phyloP scores from a whole-genome alignment of 441 rosid genomes.

The Erodium moschatum region DNA sequence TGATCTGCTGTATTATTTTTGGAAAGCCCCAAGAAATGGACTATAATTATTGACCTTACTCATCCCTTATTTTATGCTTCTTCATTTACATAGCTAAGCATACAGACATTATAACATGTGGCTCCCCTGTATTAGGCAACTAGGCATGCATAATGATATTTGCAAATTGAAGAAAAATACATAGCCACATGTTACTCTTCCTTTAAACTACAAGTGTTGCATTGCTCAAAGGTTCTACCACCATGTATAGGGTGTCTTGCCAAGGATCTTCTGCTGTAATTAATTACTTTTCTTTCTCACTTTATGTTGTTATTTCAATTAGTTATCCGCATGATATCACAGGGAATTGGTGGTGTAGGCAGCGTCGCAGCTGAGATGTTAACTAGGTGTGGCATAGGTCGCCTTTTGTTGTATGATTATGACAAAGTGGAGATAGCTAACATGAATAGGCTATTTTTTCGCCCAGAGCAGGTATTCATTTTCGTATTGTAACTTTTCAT shows the following conservation, averaged over 20 bases:
- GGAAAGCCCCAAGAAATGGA: neutral
- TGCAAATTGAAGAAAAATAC: neutral
- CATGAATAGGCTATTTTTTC: constrained; percentile 91
- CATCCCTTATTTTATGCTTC: neutral
- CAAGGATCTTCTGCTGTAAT: neutral
- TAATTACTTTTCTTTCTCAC: neutral
- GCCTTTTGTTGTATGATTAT: constrained; percentile 89
- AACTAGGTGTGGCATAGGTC: constrained; percentile 94
- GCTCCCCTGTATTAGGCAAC: neutral
- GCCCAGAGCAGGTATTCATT: constrained; percentile 79
- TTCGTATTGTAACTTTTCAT: neutral
- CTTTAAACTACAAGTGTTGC: neutral
- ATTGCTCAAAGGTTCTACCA: neutral
- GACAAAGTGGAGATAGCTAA: constrained; percentile 92
- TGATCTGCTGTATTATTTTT: neutral
- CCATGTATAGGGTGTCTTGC: neutral
- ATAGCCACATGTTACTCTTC: neutral
- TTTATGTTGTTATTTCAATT: constrained; percentile 12
- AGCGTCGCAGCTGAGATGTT: constrained; percentile 99
- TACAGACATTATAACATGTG: neutral
- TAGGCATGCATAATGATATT: neutral
- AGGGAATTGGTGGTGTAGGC: constrained; percentile 98
- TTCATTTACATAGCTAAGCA: neutral
- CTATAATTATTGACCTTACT: neutral
- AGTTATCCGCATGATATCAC: constrained; percentile 17